Conservation (phyloP, 192 early-diverging fungal species). For the Backusella psychrophila region DNA sequence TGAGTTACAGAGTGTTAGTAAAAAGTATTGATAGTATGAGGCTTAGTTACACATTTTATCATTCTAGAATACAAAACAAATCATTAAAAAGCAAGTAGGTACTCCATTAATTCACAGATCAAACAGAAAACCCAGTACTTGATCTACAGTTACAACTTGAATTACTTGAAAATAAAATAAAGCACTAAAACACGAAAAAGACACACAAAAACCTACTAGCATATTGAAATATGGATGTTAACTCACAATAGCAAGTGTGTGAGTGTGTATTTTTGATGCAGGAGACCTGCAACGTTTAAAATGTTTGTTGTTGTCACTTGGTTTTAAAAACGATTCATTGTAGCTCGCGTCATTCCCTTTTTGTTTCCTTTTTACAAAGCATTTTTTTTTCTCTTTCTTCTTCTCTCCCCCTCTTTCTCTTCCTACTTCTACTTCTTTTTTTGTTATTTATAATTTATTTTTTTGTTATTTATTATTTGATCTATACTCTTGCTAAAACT, state of each 20-base stretch:
- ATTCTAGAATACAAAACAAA: not conserved
- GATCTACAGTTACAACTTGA: not conserved
- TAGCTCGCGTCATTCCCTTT: constrained; percentile 9
- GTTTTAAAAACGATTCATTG: constrained; percentile 8
- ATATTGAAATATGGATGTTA: not conserved
- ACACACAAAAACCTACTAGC: not conserved
- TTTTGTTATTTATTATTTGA: not conserved
- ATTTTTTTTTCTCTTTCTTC: not conserved
- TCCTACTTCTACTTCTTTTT: not conserved
- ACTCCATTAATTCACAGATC: not conserved
- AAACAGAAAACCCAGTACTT: not conserved
- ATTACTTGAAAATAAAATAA: not conserved
- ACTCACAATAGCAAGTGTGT: not conserved
- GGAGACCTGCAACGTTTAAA: constrained; percentile 5
- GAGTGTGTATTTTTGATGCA: not conserved
- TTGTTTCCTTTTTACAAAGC: not conserved
- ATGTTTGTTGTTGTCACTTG: constrained; percentile 9
- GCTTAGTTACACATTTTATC: not conserved
- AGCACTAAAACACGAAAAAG: not conserved
- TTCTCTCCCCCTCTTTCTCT: not conserved
- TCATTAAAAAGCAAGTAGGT: not conserved
- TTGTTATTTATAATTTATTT: not conserved
- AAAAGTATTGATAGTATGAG: not conserved
- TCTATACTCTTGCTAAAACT: not conserved
- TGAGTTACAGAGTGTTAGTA: not conserved